Conservation (phyloP, 257 asterid genomes). For the Lycium barbarum region DNA sequence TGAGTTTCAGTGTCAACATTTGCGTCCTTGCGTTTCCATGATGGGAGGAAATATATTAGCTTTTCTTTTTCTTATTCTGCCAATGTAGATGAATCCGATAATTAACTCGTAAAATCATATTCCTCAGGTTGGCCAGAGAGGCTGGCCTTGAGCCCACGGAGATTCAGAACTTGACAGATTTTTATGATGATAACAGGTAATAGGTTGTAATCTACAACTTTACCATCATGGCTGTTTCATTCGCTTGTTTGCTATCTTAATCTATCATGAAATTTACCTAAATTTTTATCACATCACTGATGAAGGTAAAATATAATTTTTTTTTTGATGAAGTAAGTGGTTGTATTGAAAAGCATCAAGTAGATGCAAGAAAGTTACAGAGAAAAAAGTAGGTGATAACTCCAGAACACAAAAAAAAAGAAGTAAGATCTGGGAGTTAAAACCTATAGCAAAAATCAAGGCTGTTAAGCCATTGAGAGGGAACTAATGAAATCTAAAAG, state of each 20-base stretch:
- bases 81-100: slow-evolving; percentile 7
- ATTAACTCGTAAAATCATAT: slow-evolving; percentile 34
- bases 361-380: no score
- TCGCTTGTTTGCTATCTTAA: background rate
- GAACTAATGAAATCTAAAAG: no score
- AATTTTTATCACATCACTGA: background rate
- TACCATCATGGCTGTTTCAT: slow-evolving; percentile 28
- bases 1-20: background rate
- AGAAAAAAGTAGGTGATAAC: no score
- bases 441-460: no score
- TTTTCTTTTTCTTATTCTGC: background rate
- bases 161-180: slow-evolving; percentile 91
- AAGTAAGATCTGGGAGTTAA: no score
- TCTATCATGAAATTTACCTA: background rate
- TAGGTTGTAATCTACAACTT: slow-evolving; percentile 32
- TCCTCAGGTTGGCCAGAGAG: slow-evolving; percentile 94
- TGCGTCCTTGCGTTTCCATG: slow-evolving; percentile 6
- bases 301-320: background rate
- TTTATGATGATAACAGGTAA: slow-evolving; percentile 92
- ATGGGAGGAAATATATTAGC: background rate
- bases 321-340: no score
- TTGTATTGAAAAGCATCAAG: no score
- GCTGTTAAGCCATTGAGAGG: no score
- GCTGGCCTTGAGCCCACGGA: slow-evolving; percentile 92
- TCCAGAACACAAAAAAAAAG: no score